These are phyloP conservation scores for Verruconis gallopava DNA, from an alignment of 2,329 filamentous ascomycete genomes.

Conservation along the genomic window DNA sequence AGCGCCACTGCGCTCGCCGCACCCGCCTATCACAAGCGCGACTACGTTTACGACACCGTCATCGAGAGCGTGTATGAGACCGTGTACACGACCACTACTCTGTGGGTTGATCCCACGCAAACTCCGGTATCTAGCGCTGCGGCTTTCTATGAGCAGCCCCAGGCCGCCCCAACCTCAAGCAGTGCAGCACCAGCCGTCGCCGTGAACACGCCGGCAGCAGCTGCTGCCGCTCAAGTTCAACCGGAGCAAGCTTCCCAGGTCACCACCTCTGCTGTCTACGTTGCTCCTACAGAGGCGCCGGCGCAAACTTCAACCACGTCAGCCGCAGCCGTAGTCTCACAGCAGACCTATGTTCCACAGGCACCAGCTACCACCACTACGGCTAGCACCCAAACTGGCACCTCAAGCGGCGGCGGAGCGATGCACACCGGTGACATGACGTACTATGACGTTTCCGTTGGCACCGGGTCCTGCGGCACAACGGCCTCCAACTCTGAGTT, in stretches of 20 bases:
- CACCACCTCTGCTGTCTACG: not conserved
- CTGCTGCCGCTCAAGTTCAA: slow-evolving; percentile 1
- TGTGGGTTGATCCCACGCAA: slow-evolving; percentile 7
- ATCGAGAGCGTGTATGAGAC: slow-evolving; percentile 9
- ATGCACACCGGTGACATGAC: slow-evolving; percentile 9
- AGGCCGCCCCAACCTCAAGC: slow-evolving; percentile 1
- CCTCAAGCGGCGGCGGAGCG: slow-evolving; percentile 1
- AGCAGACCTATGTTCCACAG: not conserved
- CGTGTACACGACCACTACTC: slow-evolving; percentile 9
- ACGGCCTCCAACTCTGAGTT: slow-evolving; percentile 10
- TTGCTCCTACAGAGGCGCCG: not conserved
- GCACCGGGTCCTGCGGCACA: slow-evolving; percentile 9
- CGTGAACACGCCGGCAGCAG: not conserved
- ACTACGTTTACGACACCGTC: slow-evolving; percentile 5
- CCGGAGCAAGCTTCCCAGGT: not conserved
- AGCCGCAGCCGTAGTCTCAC: not conserved
- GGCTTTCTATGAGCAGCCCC: slow-evolving; percentile 5
- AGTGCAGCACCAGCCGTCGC: not conserved
- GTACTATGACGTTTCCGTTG: slow-evolving; percentile 10
- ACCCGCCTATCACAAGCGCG: slow-evolving; percentile 8
- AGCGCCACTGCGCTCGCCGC: slow-evolving; percentile 7
- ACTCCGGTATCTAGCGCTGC: not conserved
- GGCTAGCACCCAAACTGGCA: not conserved
- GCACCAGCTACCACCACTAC: not conserved
- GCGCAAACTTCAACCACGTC: not conserved